Evolutionary conservation across 805 yeast genomes (phyloP).

Genomic region (Pichia membranifaciens): DNA sequence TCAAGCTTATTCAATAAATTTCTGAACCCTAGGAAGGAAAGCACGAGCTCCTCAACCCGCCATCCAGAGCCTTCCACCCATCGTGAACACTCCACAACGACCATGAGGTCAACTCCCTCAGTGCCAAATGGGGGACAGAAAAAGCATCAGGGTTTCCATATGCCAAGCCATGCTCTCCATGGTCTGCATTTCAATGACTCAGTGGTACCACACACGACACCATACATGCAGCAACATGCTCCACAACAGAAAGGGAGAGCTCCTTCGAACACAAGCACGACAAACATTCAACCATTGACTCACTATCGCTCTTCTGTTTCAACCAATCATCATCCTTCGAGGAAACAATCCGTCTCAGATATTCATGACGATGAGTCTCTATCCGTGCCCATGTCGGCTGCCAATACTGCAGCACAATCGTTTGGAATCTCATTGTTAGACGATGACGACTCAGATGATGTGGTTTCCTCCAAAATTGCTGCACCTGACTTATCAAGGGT

Average conservation of each 20-base stretch:
- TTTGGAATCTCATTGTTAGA: constrained; percentile 23
- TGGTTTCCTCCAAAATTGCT: constrained; percentile 18
- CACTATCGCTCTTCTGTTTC: constrained; percentile 5
- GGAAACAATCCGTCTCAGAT: background rate
- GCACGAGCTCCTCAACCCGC: constrained; percentile 14
- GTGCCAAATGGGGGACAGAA: too few relatives aligned
- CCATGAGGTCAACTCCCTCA: background rate
- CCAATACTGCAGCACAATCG: constrained; percentile 13
- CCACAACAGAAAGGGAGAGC: background rate
- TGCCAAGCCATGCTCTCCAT: background rate
- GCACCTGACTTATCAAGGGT: constrained; percentile 20
- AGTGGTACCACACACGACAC: background rate
- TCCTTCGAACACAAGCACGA: background rate
- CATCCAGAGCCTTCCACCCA: background rate
- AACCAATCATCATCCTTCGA: background rate
- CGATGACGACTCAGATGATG: constrained; percentile 18
- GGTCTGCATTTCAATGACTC: background rate
- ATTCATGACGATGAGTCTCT: background rate
- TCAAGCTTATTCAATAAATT: constrained; percentile 22
- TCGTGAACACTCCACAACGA: background rate
- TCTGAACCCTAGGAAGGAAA: constrained; percentile 26
- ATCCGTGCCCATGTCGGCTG: constrained; percentile 15
- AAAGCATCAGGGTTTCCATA: background rate
- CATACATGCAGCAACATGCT: background rate
- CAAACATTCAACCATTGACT: constrained; percentile 5